Evolutionary conservation across 1,284 basidiomycete genomes (phyloP).

Genomic region (Pseudozyma thailandica): DNA sequence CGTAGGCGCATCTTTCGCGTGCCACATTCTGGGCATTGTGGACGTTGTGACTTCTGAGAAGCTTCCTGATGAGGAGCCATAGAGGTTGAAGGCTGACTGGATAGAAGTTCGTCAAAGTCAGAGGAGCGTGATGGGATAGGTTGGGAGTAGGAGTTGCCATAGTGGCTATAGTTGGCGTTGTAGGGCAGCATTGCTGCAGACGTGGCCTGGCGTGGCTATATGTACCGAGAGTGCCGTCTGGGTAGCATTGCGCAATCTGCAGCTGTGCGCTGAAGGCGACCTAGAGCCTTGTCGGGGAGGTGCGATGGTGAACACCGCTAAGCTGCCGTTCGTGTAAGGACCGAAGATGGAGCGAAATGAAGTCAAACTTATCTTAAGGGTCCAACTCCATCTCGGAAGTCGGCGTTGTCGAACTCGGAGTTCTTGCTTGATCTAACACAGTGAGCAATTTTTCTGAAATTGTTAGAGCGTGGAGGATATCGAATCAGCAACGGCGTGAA

Average conservation of each 20-base stretch:
- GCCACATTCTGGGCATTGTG: conserved; percentile 45
- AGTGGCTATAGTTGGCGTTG: conserved; percentile 10
- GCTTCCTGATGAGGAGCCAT: conserved; percentile 9
- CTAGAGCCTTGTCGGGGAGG: too few relatives aligned
- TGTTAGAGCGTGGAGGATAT: too few relatives aligned
- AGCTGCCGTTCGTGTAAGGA: too few relatives aligned
- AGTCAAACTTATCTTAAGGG: conserved; percentile 1
- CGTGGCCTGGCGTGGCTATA: not conserved
- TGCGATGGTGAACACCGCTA: too few relatives aligned
- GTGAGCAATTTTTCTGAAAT: too few relatives aligned
- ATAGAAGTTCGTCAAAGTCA: conserved; percentile 37
- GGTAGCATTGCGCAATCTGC: not conserved
- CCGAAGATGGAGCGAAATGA: not conserved
- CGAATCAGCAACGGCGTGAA: not conserved
- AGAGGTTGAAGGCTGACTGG: conserved; percentile 24
- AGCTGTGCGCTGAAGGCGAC: not conserved
- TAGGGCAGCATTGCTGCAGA: conserved; percentile 12
- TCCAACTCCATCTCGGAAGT: conserved; percentile 8
- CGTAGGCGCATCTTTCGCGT: conserved; percentile 47
- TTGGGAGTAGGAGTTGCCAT: conserved; percentile 24
- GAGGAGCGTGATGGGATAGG: conserved; percentile 29
- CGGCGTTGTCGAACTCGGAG: too few relatives aligned
- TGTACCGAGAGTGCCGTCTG: not conserved
- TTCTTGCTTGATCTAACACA: too few relatives aligned
- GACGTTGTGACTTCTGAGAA: conserved; percentile 24